Evolutionary conservation across 495 filamentous ascomycete species (phyloP).

Genomic region (Paragyromitra xinjiangensis): DNA sequence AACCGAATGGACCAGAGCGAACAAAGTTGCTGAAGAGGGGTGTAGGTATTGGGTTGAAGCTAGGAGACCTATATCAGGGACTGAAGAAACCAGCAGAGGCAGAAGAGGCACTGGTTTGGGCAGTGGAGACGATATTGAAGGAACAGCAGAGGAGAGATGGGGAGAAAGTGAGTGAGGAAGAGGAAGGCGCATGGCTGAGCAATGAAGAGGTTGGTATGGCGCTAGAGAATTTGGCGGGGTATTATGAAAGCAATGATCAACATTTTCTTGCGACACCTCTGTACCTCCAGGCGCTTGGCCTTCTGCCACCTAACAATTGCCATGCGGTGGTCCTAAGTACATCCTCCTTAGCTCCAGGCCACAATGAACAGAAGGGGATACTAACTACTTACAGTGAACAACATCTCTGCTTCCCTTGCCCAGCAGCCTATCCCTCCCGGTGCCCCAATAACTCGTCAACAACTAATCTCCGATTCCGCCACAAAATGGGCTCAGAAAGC

Average conservation of each 20-base stretch:
- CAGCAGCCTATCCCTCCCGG: slow-evolving; percentile 67
- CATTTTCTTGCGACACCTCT: slow-evolving; percentile 85
- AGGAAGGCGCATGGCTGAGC: slow-evolving; percentile 36
- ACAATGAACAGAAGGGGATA: not conserved
- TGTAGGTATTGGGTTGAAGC: slow-evolving; percentile 77
- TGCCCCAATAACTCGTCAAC: slow-evolving; percentile 61
- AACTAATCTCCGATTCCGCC: slow-evolving; percentile 67
- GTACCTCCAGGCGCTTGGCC: slow-evolving; percentile 79
- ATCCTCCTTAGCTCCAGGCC: slow-evolving; percentile 46
- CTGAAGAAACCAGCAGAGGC: slow-evolving; percentile 70
- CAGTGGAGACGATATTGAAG: slow-evolving; percentile 79
- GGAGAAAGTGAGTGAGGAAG: slow-evolving; percentile 66
- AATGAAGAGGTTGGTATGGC: slow-evolving; percentile 33
- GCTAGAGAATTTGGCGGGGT: slow-evolving; percentile 68
- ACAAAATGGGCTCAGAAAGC: slow-evolving; percentile 79
- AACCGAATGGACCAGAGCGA: slow-evolving; percentile 61
- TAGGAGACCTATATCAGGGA: slow-evolving; percentile 78
- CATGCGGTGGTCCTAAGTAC: slow-evolving; percentile 77
- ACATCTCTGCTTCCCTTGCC: slow-evolving; percentile 71
- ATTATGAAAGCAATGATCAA: slow-evolving; percentile 73
- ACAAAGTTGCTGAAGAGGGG: slow-evolving; percentile 75
- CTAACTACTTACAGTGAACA: slow-evolving; percentile 63
- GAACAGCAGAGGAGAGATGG: slow-evolving; percentile 72
- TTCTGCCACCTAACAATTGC: slow-evolving; percentile 68
- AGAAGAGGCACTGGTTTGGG: slow-evolving; percentile 77